Evolutionary conservation across 129 eudicot genomes (phyloP), one percentile per base, ranked within the genome.

Genomic region (Chrysanthemum seticuspe): DNA sequence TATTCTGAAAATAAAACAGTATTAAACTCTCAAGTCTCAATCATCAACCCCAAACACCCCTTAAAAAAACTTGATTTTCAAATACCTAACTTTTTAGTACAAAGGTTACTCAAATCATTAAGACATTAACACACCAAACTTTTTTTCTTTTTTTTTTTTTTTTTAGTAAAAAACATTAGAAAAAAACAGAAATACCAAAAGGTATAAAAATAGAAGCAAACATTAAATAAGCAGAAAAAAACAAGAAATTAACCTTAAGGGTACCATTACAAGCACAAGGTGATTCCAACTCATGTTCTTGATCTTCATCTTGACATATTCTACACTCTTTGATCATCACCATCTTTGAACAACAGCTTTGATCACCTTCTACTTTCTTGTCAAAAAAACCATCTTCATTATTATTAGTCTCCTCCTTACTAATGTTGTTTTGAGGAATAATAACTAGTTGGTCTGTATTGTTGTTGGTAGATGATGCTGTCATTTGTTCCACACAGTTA

Each of bases 241-340:
- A 62, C 13, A n/a, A 57, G 62, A 5, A 53, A 13, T 0, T 14
- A 57, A 87, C 97, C 95, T 91, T 91, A 68, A 88, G 89, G 64
- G 92, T 88, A 74, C 97, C 97, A 84, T 83, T 91, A 72, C 95
- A 91, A 71, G 91, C 89, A 84, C 97, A 91, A 75, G 92, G 97
- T 53, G 88, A 83, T 53, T 91, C 97, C 85, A 91, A 71, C 5
- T 80, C 71, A n/a, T 80, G 81, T 44, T 84, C 86, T 4, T 82
- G 89, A 71, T 91, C 95, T 76, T 91, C 97, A 63, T 91, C 97
- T n/a, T 91, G 97, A 57, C 95, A 91, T 71, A 91, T 91, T 74
- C 95, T 84, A 67, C 95, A 91, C 85, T 90, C 96, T 53, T 81
- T 80, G 64, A 69, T 51, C 21, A 69, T 74, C 54, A 25, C 36